These are phyloP conservation scores for Skeletonema tropicum DNA, from an alignment of 108 stramenopile genomes.

Conservation along the genomic window DNA sequence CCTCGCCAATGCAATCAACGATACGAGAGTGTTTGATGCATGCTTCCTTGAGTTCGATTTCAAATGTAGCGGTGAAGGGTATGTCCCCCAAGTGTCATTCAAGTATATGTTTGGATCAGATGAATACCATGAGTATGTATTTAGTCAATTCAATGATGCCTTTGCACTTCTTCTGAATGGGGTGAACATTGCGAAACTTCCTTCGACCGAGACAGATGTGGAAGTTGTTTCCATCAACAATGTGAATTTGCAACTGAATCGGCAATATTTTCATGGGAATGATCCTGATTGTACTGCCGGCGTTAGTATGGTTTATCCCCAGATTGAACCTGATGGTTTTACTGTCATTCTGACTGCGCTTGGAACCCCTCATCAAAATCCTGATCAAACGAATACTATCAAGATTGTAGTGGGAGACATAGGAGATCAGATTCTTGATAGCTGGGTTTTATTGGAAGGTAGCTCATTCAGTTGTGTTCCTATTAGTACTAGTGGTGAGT, in stretches of 20 bases:
- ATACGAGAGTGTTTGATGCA: slow-evolving; percentile 19
- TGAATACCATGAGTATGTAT: slow-evolving; percentile 51
- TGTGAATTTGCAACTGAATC: slow-evolving; percentile 41
- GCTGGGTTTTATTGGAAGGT: slow-evolving; percentile 37
- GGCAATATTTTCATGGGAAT: slow-evolving; percentile 41
- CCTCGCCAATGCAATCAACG: neutral
- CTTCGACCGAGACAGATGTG: slow-evolving; percentile 2
- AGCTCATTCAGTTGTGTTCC: slow-evolving; percentile 37
- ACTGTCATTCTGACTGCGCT: slow-evolving; percentile 30
- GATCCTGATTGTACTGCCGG: slow-evolving; percentile 41
- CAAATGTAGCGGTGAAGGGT: slow-evolving; percentile 23
- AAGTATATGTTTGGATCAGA: slow-evolving; percentile 42
- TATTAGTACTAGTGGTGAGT: slow-evolving; percentile 19
- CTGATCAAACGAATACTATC: slow-evolving; percentile 20
- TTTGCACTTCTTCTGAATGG: slow-evolving; percentile 42
- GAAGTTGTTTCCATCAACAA: slow-evolving; percentile 42
- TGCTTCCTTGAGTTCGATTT: slow-evolving; percentile 41
- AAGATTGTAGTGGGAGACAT: slow-evolving; percentile 42
- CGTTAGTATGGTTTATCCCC: neutral
- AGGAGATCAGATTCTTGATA: slow-evolving; percentile 34
- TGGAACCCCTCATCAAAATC: slow-evolving; percentile 9
- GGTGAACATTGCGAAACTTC: slow-evolving; percentile 32
- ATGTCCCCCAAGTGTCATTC: slow-evolving; percentile 33
- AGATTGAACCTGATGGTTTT: slow-evolving; percentile 48
- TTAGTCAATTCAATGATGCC: slow-evolving; percentile 39